phyloP scores from a whole-genome alignment of 257 asterid species.

The Solanum chilense region DNA sequence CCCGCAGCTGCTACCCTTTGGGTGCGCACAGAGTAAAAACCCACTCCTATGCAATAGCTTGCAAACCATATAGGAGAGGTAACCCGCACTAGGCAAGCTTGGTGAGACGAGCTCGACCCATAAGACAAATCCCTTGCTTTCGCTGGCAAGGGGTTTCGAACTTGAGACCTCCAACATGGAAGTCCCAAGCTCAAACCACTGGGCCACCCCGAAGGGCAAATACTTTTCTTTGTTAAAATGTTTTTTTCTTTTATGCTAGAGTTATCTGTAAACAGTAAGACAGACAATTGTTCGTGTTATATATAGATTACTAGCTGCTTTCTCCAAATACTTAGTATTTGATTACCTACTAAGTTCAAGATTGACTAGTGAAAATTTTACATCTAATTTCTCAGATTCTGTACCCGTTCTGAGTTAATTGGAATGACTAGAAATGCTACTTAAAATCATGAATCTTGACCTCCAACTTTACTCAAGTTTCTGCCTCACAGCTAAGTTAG shows the following conservation, averaged over 20 bases:
- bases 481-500: not conserved
- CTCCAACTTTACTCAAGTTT: not conserved
- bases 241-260: not conserved
- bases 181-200: too few species aligned
- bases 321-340: not conserved
- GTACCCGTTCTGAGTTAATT: not conserved
- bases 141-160: too few species aligned
- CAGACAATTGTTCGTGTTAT: not conserved
- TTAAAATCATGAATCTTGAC: not conserved
- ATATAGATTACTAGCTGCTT: not conserved
- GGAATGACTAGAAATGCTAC: not conserved
- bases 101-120: too few species aligned
- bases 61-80: too few species aligned
- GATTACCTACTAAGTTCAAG: not conserved
- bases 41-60: too few species aligned
- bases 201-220: too few species aligned
- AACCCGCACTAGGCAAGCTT: too few species aligned
- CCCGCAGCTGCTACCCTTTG: too few species aligned
- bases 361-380: not conserved
- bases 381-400: not conserved
- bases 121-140: too few species aligned
- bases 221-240: not conserved
- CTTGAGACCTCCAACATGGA: too few species aligned
- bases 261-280: not conserved
- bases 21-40: too few species aligned